Base-by-base conservation (phyloP, 495 filamentous ascomycete genomes). In the Neurospora intermedia region DNA sequence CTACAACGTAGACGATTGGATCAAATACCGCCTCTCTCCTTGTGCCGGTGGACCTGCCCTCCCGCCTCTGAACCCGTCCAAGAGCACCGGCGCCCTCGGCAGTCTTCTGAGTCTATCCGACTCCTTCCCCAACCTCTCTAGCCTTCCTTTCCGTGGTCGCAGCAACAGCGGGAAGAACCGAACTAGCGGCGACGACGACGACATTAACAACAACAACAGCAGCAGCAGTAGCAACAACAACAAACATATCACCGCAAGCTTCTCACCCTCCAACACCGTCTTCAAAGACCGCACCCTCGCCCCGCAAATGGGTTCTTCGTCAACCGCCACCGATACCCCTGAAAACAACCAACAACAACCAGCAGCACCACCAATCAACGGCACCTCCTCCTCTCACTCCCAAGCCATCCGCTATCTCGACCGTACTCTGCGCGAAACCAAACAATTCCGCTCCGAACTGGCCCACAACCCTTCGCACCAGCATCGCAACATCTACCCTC, bases 1-100 rank as follows among this genome's bases (percentile, higher is more conserved):
- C 78, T 98, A 95, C 83, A 85, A 93, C 75, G 81, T 88, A 2
- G 82, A 93, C 4, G 87, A 89, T 69, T 99, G 95, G 95, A 87
- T 91, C 66, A 88, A 93, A 72, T 88, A 94, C 78, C 86, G 89
- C 39, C 87, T 91, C 41, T 95, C 92, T 0, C 95, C 95, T 0
- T 94, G 91, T 80, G 88, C 96, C 69, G 87, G 82, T 7, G 82
- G 82, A 43, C 86, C 88, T 6, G 83, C 89, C 10, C 81, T 93
- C 6, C 92, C 86, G 0, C 78, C 85, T 15, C 73, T 80, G 2
- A 76, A 77, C 73, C 70, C 73, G 2, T 81, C 79, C 40, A 81
- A 77, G 70, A 80, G 76, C 70, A 27, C 75, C 59, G 69, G 76
- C 72, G 74, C 81, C 23, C 76, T 85, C 7, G 78, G 81, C 41